Percentiles rank a stretch among this genome's conserved stretches.
These are phyloP conservation scores for Chrysoporthe puriensis DNA, from an alignment of 2,329 filamentous ascomycete species.

Conservation along the genomic window DNA sequence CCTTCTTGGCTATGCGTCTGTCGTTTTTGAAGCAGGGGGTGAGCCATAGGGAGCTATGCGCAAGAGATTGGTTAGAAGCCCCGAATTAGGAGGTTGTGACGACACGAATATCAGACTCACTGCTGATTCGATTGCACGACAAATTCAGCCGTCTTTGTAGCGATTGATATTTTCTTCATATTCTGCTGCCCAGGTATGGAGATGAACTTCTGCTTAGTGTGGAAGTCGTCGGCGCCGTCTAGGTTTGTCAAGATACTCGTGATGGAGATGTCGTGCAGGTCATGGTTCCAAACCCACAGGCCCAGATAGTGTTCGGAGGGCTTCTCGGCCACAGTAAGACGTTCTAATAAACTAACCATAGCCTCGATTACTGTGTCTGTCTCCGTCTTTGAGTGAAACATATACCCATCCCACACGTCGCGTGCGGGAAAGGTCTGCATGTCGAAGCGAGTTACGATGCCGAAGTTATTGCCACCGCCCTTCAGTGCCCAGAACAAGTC, in stretches of 20 bases:
- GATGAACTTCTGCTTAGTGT: neutral
- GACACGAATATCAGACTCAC: neutral
- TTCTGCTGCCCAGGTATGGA: neutral
- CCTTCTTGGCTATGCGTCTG: neutral
- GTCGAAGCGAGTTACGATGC: constrained; percentile 37
- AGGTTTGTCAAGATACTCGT: constrained; percentile 1
- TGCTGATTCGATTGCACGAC: neutral
- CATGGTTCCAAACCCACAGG: neutral
- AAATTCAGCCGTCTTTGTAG: neutral
- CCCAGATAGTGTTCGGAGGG: neutral
- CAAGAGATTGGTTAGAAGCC: neutral
- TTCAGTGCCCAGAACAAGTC: constrained; percentile 16
- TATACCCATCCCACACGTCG: constrained; percentile 33
- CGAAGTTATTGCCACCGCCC: constrained; percentile 47
- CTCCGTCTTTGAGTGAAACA: neutral
- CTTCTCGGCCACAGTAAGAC: neutral
- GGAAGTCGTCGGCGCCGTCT: neutral
- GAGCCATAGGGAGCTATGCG: neutral
- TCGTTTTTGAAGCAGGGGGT: constrained; percentile 7
- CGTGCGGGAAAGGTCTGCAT: constrained; percentile 29
- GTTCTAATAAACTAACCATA: neutral
- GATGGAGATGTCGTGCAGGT: neutral
- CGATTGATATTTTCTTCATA: neutral
- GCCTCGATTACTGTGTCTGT: constrained; percentile 24
- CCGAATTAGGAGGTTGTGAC: neutral